Evolutionary conservation across 1,284 basidiomycete genomes (phyloP).

Genomic region (Apiotrichum siamense): DNA sequence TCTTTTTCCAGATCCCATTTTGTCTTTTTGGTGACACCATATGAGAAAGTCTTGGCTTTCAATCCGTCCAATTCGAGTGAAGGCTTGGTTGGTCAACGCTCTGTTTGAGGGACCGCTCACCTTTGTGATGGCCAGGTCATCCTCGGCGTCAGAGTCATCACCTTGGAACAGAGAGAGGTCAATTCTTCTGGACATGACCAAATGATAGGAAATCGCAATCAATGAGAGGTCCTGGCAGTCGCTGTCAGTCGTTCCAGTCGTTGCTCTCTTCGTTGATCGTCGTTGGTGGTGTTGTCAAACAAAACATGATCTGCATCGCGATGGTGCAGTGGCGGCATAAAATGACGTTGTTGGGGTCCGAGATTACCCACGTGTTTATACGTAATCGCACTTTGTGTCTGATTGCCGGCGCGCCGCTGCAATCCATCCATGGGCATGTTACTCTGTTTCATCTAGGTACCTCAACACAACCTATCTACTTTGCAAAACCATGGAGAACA

Average conservation of each 20-base stretch:
- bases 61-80: slow-evolving; percentile 33
- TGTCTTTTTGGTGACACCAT: slow-evolving; percentile 48
- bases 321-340: no score
- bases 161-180: slow-evolving; percentile 45
- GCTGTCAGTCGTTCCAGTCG: no score
- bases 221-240: no score
- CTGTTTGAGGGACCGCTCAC: slow-evolving; percentile 6
- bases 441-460: background rate
- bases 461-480: background rate
- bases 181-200: slow-evolving; percentile 35
- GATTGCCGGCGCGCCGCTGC: no score
- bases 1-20: slow-evolving; percentile 84
- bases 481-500: slow-evolving; percentile 14
- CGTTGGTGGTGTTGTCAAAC: no score
- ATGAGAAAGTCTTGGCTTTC: slow-evolving; percentile 45
- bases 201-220: no score
- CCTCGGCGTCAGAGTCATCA: slow-evolving; percentile 42
- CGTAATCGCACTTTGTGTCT: no score
- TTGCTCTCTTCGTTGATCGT: no score
- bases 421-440: no score
- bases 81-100: background rate
- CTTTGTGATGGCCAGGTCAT: slow-evolving; percentile 25
- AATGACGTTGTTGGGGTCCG: no score
- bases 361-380: no score
- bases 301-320: no score